A percentile compares a stretch with the other conserved stretches of the same genome.
Evolutionary conservation across 371 early-diverging fungal genomes (phyloP).

Genomic region (Mortierella sp.): DNA sequence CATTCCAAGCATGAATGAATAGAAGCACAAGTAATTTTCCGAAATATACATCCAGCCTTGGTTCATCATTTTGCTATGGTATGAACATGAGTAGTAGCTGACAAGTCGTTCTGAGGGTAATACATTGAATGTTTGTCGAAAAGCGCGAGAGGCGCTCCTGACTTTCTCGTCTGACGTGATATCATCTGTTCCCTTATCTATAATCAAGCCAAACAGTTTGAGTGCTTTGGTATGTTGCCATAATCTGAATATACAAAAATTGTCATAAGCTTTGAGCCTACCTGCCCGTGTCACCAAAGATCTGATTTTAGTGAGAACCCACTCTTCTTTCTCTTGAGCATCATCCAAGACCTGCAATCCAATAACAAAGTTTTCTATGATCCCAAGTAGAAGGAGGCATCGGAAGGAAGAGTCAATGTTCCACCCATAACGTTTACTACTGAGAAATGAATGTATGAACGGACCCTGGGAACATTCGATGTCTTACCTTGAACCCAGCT

Average conservation of each 20-base stretch:
- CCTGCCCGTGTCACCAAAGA: constrained; percentile 88
- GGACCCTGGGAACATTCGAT: not conserved
- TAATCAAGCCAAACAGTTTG: not conserved
- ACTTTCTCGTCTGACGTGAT: constrained; percentile 87
- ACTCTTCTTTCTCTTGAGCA: constrained; percentile 82
- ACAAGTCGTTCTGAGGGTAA: constrained; percentile 89
- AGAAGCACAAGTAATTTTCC: constrained; percentile 93
- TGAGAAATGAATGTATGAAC: not conserved
- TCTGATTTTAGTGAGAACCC: constrained; percentile 90
- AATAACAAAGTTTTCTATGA: constrained; percentile 73
- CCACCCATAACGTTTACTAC: constrained; percentile 1
- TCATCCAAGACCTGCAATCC: constrained; percentile 83
- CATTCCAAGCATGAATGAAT: constrained; percentile 92
- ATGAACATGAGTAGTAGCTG: constrained; percentile 94
- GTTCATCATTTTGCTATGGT: constrained; percentile 85
- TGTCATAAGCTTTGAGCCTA: constrained; percentile 31
- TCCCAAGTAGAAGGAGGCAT: constrained; percentile 8
- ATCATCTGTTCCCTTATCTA: constrained; percentile 83
- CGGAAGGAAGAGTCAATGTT: not conserved
- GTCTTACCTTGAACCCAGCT: constrained; percentile 86
- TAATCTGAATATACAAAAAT: not conserved
- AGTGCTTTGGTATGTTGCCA: not conserved
- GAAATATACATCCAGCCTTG: constrained; percentile 98
- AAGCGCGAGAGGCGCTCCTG: constrained; percentile 89
- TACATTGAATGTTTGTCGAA: constrained; percentile 90